Conservation (phyloP, 805 yeast species). For the Tetrapisispora arboricola region DNA sequence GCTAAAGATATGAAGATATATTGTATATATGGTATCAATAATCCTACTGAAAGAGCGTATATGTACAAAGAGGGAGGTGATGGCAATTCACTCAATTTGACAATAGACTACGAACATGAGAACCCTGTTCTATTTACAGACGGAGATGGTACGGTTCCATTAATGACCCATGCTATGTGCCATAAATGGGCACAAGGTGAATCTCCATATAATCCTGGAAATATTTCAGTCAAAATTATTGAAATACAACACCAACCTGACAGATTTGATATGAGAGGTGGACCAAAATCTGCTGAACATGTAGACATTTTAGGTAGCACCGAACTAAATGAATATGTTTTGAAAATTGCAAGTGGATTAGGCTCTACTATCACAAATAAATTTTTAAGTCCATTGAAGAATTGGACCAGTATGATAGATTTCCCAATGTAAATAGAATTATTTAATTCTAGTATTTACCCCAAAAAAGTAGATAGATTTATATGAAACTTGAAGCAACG, state of each 20-base stretch:
- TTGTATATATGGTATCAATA: conserved; percentile 94
- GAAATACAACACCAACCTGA: conserved; percentile 93
- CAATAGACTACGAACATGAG: conserved; percentile 55
- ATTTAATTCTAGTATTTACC: background rate
- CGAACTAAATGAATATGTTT: conserved; percentile 75
- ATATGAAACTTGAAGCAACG: too few relatives aligned
- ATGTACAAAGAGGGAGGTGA: conserved; percentile 60
- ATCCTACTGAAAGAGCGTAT: conserved; percentile 91
- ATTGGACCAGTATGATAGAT: conserved; percentile 50
- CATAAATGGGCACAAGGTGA: conserved; percentile 73
- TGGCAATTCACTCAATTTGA: conserved; percentile 46
- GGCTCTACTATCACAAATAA: conserved; percentile 55
- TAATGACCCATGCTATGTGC: conserved; percentile 80
- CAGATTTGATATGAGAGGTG: conserved; percentile 89
- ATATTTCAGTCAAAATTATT: conserved; percentile 60
- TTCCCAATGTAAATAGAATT: conserved; percentile 29
- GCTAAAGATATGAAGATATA: conserved; percentile 88
- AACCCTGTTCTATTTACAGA: conserved; percentile 73
- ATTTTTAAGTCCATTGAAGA: conserved; percentile 46
- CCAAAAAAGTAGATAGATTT: too few relatives aligned
- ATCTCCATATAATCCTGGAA: conserved; percentile 72
- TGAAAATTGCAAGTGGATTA: conserved; percentile 72
- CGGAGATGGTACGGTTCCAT: conserved; percentile 93
- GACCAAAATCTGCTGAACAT: conserved; percentile 95
- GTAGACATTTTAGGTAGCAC: conserved; percentile 94